phyloP scores from a whole-genome alignment of 768 basidiomycete genomes.

The Russula lepida region DNA sequence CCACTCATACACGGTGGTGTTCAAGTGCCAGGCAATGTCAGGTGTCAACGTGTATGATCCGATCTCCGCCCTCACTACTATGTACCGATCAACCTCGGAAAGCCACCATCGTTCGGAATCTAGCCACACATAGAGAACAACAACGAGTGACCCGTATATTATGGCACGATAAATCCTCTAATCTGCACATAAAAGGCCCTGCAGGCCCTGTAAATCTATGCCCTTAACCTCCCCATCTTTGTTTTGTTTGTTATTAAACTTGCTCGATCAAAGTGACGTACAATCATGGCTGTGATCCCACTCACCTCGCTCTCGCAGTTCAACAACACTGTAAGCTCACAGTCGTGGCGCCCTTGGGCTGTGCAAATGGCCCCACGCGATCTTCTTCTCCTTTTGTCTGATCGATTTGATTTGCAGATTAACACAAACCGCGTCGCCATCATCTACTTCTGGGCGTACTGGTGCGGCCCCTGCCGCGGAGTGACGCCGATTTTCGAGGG shows the following conservation, averaged over 20 bases:
- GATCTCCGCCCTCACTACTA: background rate
- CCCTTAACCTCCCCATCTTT: background rate
- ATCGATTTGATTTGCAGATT: background rate
- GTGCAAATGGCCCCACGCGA: background rate
- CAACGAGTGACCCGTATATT: background rate
- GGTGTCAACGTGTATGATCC: slow-evolving; percentile 3
- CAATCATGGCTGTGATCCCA: slow-evolving; percentile 6
- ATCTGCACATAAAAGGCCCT: slow-evolving; percentile 1
- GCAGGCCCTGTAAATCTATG: background rate
- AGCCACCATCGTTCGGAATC: background rate
- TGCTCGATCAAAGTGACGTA: background rate
- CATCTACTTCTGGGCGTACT: slow-evolving; percentile 18
- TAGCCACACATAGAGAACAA: background rate
- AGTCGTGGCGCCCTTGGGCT: background rate
- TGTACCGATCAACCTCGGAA: background rate
- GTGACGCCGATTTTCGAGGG: slow-evolving; percentile 14
- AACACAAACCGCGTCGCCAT: slow-evolving; percentile 1
- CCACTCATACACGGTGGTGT: background rate
- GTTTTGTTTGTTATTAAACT: background rate
- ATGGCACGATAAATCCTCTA: background rate
- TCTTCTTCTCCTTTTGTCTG: background rate
- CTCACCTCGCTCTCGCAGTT: slow-evolving; percentile 14
- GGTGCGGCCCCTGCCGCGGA: slow-evolving; percentile 16
- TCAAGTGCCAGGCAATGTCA: background rate
- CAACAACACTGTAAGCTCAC: slow-evolving; percentile 7